Evolutionary conservation across 1,139 yeast genomes (phyloP).

Genomic region (Ogataea hybrid): DNA sequence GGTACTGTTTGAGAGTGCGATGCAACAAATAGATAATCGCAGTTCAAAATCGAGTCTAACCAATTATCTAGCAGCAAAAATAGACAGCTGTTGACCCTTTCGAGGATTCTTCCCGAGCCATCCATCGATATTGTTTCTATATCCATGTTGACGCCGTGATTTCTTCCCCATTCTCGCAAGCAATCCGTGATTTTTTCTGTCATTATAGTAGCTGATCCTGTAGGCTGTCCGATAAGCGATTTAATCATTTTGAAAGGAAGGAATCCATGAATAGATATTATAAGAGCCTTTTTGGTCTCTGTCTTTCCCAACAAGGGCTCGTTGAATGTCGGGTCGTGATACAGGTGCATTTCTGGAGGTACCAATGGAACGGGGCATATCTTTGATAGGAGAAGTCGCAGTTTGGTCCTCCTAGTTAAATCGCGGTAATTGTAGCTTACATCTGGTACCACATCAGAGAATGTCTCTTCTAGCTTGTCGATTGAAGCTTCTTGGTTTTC

Average conservation of each 20-base stretch:
- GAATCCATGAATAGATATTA: slow-evolving; percentile 52
- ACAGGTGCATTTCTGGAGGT: slow-evolving; percentile 30
- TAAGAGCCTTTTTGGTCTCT: slow-evolving; percentile 37
- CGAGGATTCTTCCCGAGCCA: slow-evolving; percentile 48
- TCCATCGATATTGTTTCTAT: slow-evolving; percentile 52
- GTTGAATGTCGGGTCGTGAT: slow-evolving; percentile 31
- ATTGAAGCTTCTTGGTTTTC: slow-evolving; percentile 24
- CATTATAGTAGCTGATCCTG: slow-evolving; percentile 42
- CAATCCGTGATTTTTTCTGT: slow-evolving; percentile 39
- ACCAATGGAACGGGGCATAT: slow-evolving; percentile 15
- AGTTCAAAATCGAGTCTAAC: slow-evolving; percentile 35
- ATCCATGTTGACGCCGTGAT: slow-evolving; percentile 29
- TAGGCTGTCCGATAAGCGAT: slow-evolving; percentile 44
- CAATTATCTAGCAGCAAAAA: slow-evolving; percentile 45
- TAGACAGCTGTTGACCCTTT: slow-evolving; percentile 39
- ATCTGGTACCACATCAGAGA: slow-evolving; percentile 26
- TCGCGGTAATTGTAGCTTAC: slow-evolving; percentile 27
- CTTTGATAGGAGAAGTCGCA: slow-evolving; percentile 39
- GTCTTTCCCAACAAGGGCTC: slow-evolving; percentile 7
- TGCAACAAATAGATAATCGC: slow-evolving; percentile 45
- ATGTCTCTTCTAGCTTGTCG: background rate
- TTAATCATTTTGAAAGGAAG: slow-evolving; percentile 51
- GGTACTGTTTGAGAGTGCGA: slow-evolving; percentile 48
- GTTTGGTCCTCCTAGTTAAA: slow-evolving; percentile 39
- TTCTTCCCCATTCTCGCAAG: slow-evolving; percentile 40